These are phyloP conservation scores for Kandelia obovata DNA, from an alignment of 345 rosid genomes.

Conservation along the genomic window DNA sequence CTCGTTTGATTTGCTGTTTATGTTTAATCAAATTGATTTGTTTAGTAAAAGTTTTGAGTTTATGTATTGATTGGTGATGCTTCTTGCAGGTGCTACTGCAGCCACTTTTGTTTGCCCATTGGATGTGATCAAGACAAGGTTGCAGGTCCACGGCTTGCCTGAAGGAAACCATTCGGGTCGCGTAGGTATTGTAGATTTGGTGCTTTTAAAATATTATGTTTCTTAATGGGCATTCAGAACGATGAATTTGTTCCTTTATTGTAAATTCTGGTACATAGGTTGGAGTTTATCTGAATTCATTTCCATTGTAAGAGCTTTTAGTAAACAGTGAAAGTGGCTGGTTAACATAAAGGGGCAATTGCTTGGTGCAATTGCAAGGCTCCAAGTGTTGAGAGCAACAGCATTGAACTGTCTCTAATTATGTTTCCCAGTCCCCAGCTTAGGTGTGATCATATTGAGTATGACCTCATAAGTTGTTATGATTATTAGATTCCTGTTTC, in stretches of 20 bases:
- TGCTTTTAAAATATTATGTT: background rate
- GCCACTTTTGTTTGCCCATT: conserved; percentile 93
- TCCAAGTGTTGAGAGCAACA: too few species aligned
- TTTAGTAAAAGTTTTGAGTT: background rate
- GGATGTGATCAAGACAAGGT: conserved; percentile 95
- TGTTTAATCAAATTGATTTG: background rate
- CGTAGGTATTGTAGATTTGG: conserved; percentile 45
- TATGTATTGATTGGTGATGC: conserved; percentile 3
- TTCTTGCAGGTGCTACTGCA: conserved; percentile 69
- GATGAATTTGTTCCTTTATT: background rate
- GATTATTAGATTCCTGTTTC: background rate
- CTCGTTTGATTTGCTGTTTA: background rate
- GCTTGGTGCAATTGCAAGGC: too few species aligned
- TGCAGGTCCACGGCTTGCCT: conserved; percentile 89
- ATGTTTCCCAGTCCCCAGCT: too few species aligned
- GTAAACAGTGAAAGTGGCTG: background rate
- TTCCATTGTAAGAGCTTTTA: background rate
- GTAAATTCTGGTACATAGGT: background rate
- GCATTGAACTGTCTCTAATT: too few species aligned
- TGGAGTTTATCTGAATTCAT: background rate
- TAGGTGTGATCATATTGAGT: too few species aligned
- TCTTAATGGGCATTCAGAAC: background rate
- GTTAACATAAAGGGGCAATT: too few species aligned
- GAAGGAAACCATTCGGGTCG: conserved; percentile 43
- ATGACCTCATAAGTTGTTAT: background rate